Evolutionary conservation across 2,329 filamentous ascomycete genomes (phyloP).

Genomic region (Colletotrichum orbiculare): DNA sequence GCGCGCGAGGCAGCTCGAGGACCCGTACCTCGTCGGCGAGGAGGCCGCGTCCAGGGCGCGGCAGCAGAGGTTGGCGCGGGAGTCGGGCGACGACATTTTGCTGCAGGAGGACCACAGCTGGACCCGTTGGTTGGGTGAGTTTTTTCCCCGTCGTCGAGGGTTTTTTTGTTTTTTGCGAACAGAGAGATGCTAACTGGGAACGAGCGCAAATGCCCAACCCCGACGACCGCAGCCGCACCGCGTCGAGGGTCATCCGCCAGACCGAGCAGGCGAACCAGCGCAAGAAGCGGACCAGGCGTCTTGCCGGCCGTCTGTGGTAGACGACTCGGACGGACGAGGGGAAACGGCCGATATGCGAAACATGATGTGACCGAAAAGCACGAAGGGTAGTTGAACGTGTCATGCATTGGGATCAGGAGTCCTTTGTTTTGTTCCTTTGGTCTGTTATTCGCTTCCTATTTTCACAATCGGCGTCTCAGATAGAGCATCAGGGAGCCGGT

Average conservation of each 20-base stretch:
- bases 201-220: slow-evolving; percentile 62
- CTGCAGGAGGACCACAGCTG: slow-evolving; percentile 67
- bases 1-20: slow-evolving; percentile 60
- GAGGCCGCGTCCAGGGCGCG: slow-evolving; percentile 69
- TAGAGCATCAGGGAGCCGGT: slow-evolving; percentile 29
- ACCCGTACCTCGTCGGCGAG: slow-evolving; percentile 75
- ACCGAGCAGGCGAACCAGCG: slow-evolving; percentile 48
- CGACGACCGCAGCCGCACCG: slow-evolving; percentile 61
- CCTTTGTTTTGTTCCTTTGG: not conserved
- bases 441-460: not conserved
- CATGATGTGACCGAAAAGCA: slow-evolving; percentile 21
- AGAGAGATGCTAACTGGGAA: slow-evolving; percentile 1
- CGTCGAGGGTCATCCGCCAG: slow-evolving; percentile 55
- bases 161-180: no score
- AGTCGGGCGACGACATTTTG: slow-evolving; percentile 66
- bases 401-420: slow-evolving; percentile 36
- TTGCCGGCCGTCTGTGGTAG: slow-evolving; percentile 47
- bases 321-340: not conserved
- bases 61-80: slow-evolving; percentile 65
- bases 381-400: slow-evolving; percentile 1
- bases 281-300: slow-evolving; percentile 54
- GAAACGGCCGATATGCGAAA: not conserved
- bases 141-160: not conserved
- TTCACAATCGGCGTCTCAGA: slow-evolving; percentile 32
- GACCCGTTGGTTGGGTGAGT: slow-evolving; percentile 70